Evolutionary conservation across 768 basidiomycete species (phyloP), one percentile per base, ranked within the genome.

Genomic region (Chlorophyllum brunneum): DNA sequence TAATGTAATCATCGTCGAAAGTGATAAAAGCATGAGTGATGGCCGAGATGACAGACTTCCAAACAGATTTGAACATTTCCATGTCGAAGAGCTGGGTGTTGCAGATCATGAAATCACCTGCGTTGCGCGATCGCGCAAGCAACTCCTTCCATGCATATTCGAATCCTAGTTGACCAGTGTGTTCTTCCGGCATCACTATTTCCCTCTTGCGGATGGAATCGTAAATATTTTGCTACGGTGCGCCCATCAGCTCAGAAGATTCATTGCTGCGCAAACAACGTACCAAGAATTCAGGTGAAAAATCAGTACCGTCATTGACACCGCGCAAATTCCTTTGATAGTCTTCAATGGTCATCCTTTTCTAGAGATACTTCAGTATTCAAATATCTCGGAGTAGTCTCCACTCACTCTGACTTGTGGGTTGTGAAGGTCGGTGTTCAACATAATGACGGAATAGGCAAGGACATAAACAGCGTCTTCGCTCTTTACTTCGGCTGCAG

Each of bases 101-200:
- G 74, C 86, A 92, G 45, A 84, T 79, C 69, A 95, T 79, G 66
- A 84, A 76, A 29, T 80, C 73, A 40, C 84, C 92, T 55, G 92
- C 82, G 64, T 83, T 84, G 51, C 84, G 78, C 39, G 94, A 83
- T 27, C 97, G 81, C 27, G 85, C 69, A 31, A 98, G 77, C 8
- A 99, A 74, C 59, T 98, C 94, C 65, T 97, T 98, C 97, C 97
- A 99, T 15, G 97, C 95, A 65, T 95, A 97, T 60, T 98, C 97
- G 65, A 99, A 99, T 7, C 97, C 97, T 39, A 95, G 79, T 63
- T 92, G 92, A 1, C 95, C 97, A 7, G 86, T 89, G 62, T 99
- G 97, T 60, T 99, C 97, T 68, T 98, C 94, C 0, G 97, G 95
- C 84, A 99, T 88, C 44, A 98, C 79, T 49, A 99, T 98, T 70